These are phyloP conservation scores for Endoconidiophora polonica DNA, from an alignment of 2,329 filamentous ascomycete species.

Conservation along the genomic window DNA sequence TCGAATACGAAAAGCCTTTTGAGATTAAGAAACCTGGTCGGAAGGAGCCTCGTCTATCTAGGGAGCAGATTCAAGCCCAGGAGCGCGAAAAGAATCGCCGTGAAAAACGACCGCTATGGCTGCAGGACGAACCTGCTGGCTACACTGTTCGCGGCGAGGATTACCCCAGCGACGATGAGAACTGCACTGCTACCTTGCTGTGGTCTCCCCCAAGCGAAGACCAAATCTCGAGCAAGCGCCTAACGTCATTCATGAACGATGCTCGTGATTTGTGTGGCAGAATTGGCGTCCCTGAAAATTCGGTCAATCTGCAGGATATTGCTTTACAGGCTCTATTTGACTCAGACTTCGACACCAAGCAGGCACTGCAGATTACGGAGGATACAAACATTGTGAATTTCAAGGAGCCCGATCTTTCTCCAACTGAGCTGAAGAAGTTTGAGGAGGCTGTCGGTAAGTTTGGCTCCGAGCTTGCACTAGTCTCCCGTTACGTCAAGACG, in stretches of 20 bases:
- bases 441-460: conserved; percentile 82
- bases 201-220: conserved; percentile 58
- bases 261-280: conserved; percentile 47
- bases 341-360: conserved; percentile 52
- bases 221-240: conserved; percentile 34
- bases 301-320: conserved; percentile 77
- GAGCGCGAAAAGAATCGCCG: conserved; percentile 68
- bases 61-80: conserved; percentile 60
- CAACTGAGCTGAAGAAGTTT: conserved; percentile 72
- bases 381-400: conserved; percentile 54
- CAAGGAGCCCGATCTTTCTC: conserved; percentile 66
- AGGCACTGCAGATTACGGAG: conserved; percentile 53
- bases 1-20: conserved; percentile 77
- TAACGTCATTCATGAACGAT: conserved; percentile 61
- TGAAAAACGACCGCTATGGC: conserved; percentile 77
- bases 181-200: conserved; percentile 55
- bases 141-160: conserved; percentile 79
- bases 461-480: conserved; percentile 72
- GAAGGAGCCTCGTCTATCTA: conserved; percentile 60
- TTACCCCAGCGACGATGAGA: conserved; percentile 49
- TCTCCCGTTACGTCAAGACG: conserved; percentile 74
- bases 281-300: conserved; percentile 55
- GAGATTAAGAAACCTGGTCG: conserved; percentile 74
- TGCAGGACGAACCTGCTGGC: conserved; percentile 77
- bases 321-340: conserved; percentile 58